Percentiles rank a stretch among this genome's conserved stretches.
These are phyloP conservation scores for Verticillium dahliae DNA, from an alignment of 2,329 filamentous ascomycete genomes.

Conservation along the genomic window DNA sequence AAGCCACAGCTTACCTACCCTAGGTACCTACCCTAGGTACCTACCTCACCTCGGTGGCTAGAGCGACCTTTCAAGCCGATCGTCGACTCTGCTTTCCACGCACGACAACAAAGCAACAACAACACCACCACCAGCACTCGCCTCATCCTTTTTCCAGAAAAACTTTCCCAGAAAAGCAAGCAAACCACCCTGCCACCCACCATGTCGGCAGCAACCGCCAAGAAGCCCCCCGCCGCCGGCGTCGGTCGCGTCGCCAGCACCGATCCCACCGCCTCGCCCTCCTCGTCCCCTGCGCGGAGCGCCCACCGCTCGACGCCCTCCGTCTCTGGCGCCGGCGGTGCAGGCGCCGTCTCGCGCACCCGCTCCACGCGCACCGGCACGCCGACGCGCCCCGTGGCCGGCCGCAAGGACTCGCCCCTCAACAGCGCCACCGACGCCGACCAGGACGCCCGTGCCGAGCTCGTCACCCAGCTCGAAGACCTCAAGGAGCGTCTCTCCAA, in stretches of 20 bases:
- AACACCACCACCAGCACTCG: neutral
- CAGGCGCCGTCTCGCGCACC: slow-evolving; percentile 41
- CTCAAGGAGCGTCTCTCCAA: slow-evolving; percentile 76
- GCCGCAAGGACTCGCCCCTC: slow-evolving; percentile 48
- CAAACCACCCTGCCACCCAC: neutral
- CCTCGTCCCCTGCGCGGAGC: slow-evolving; percentile 19
- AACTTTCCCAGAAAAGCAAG: neutral
- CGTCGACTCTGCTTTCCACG: neutral
- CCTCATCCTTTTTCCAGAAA: neutral
- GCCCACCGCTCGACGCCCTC: slow-evolving; percentile 33
- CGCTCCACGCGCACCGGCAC: slow-evolving; percentile 59
- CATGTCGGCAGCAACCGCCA: slow-evolving; percentile 47
- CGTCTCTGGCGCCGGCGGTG: slow-evolving; percentile 36
- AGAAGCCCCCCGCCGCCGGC: slow-evolving; percentile 44
- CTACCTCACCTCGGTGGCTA: no score
- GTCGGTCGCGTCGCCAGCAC: slow-evolving; percentile 37
- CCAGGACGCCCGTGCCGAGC: slow-evolving; percentile 72
- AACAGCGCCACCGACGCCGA: slow-evolving; percentile 46
- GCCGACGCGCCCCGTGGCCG: slow-evolving; percentile 62
- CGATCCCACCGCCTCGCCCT: slow-evolving; percentile 23
- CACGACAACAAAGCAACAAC: neutral
- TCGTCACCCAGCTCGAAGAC: slow-evolving; percentile 73
- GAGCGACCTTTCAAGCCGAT: neutral
- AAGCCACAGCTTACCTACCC: neutral
- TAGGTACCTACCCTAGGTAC: neutral